Evolutionary conservation across 2,329 filamentous ascomycete genomes (phyloP).

Genomic region (Achaetomium macrosporum): DNA sequence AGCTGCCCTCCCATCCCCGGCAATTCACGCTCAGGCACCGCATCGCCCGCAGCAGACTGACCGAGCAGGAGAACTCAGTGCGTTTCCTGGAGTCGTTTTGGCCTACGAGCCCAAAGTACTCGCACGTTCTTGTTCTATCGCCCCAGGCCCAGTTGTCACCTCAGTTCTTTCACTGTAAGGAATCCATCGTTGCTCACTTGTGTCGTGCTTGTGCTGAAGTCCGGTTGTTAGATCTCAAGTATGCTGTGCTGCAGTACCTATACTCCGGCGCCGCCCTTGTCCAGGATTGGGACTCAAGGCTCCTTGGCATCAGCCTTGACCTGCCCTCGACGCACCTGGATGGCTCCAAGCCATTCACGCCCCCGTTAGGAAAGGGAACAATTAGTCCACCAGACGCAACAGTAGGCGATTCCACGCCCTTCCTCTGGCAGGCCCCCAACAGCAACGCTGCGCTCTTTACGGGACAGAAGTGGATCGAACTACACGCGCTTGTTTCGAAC

Average conservation of each 20-base stretch:
- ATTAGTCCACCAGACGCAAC: background rate
- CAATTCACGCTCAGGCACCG: conserved; percentile 69
- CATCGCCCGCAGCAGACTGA: conserved; percentile 54
- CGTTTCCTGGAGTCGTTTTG: conserved; percentile 85
- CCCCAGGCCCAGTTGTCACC: conserved; percentile 74
- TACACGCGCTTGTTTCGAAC: conserved; percentile 72
- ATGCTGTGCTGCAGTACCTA: conserved; percentile 67
- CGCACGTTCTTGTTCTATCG: conserved; percentile 80
- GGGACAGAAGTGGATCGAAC: conserved; percentile 78
- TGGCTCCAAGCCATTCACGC: conserved; percentile 49
- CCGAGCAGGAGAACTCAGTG: conserved; percentile 64
- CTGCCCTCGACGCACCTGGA: conserved; percentile 61
- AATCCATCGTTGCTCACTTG: no score
- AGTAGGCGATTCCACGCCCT: conserved; percentile 45
- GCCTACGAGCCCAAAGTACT: conserved; percentile 56
- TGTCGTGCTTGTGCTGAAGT: background rate
- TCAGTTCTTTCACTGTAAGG: conserved; percentile 71
- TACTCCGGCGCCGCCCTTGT: conserved; percentile 52
- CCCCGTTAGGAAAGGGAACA: conserved; percentile 29
- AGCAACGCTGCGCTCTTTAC: conserved; percentile 78
- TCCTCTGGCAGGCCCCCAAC: conserved; percentile 80
- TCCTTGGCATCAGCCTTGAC: conserved; percentile 77
- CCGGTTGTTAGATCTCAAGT: conserved; percentile 58
- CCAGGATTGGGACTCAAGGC: conserved; percentile 43
- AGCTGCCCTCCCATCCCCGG: conserved; percentile 38